Base-by-base conservation (phyloP, 2,329 filamentous ascomycete genomes). In the Zelopaecilomyces penicillatus region DNA sequence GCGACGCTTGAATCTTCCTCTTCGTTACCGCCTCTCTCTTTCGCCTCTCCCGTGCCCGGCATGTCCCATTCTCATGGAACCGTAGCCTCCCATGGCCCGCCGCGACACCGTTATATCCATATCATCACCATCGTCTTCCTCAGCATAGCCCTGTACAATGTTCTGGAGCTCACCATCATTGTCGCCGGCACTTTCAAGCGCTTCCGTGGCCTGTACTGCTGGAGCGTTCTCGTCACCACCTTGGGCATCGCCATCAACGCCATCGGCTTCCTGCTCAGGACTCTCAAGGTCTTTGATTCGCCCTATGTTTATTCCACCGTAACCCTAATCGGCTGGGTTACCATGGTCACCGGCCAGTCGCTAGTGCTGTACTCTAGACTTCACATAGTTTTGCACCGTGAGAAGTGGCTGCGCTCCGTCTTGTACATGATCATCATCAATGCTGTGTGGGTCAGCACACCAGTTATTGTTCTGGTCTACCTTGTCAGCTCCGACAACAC, bases 321-420 rank as follows among this genome's bases (percentile, higher is more conserved):
- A 32, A 38, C 32, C 37, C 37, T 46, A 11, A 31, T 54, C n/a
- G 57, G 56, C 8, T 61, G 60, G 59, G 49, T 53, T 8, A 50
- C 52, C 5, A 78, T 82, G 74, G 70, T 82, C 1, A 78, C 76
- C 3, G 79, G 78, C 0, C 76, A 81, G 54, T 72, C 73, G 0
- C 54, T 81, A 5, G 78, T 83, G 1, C 63, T 83, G 2, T 83
- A 78, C 62, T 82, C 77, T 2, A 71, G 79, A 2, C 68, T 83
- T 1, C 76, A 82, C 54, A 67, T 83, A 3, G 68, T 83, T 11
- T 63, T 77, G 3, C 68, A 68, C 26, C 73, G 76, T 65, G 44
- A 68, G 3, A 59, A 60, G 4, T 58, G 71, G 9, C 64, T 81
- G 2, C 67, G 67, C 4, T 65, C 65, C 8, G 69, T 78, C 0